phyloP scores from a whole-genome alignment of 345 rosid species.

The Eutrema japonicum region DNA sequence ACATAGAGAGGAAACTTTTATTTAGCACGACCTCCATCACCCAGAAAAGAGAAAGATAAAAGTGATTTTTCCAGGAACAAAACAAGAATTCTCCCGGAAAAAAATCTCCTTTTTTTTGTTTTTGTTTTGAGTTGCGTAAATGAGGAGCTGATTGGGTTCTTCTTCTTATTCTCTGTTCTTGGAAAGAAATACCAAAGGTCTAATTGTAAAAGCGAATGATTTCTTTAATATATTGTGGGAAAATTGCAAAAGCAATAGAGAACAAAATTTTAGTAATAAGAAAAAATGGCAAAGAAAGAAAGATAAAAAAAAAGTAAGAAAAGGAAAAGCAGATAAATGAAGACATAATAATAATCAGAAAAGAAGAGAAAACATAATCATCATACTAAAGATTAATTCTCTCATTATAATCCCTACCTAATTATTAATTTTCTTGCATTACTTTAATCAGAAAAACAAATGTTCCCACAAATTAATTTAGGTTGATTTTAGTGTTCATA shows the following conservation, averaged over 20 bases:
- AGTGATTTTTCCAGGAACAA: constrained; percentile 1
- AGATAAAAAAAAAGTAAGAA: background rate
- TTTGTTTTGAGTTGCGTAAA: constrained; percentile 15
- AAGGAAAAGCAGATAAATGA: constrained; percentile 32
- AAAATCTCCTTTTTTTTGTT: background rate
- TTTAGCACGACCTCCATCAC: constrained; percentile 27
- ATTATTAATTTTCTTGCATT: constrained; percentile 16
- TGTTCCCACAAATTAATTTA: background rate
- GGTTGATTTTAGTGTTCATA: background rate
- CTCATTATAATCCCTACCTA: constrained; percentile 36
- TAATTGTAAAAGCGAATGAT: constrained; percentile 16
- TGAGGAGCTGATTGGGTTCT: constrained; percentile 19
- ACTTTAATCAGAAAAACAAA: background rate
- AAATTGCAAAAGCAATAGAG: constrained; percentile 29
- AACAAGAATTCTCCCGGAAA: constrained; percentile 3
- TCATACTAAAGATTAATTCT: constrained; percentile 39
- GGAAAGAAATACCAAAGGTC: constrained; percentile 30
- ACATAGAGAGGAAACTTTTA: constrained; percentile 12
- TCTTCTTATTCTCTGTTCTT: background rate
- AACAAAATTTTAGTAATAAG: background rate
- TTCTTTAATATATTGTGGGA: constrained; percentile 22
- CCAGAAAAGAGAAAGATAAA: constrained; percentile 6
- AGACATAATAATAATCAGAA: constrained; percentile 30
- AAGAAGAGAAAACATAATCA: constrained; percentile 43
- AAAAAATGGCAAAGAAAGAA: background rate